Evolutionary conservation across 495 filamentous ascomycete species (phyloP).

Genomic region (Xylaria telfairii): DNA sequence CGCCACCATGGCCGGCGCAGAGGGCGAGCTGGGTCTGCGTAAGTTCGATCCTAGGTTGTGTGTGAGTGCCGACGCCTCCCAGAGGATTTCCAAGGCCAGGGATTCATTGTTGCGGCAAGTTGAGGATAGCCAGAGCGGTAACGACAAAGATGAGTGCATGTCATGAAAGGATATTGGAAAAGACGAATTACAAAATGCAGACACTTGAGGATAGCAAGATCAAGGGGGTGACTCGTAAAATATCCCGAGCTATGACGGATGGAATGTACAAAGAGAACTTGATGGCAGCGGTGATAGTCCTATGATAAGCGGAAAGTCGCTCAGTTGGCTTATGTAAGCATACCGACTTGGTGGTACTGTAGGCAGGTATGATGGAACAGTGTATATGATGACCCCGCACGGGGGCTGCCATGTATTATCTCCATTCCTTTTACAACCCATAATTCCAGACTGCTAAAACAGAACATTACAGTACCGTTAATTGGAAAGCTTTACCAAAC

Average conservation of each 20-base stretch:
- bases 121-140: not conserved
- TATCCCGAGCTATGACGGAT: not conserved
- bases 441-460: no score
- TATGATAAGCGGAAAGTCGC: no score
- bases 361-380: no score
- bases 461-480: no score
- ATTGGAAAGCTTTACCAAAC: no score
- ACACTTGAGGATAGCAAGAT: not conserved
- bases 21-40: conserved; percentile 56
- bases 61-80: conserved; percentile 59
- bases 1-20: conserved; percentile 61
- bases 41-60: conserved; percentile 73
- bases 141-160: conserved; percentile 19
- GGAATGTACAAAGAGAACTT: not conserved
- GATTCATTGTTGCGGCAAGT: conserved; percentile 34
- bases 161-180: no score
- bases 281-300: not conserved
- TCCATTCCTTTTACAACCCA: no score
- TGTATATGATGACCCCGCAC: no score
- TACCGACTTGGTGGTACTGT: not conserved
- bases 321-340: not conserved
- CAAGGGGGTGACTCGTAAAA: not conserved
- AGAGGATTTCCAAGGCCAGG: conserved; percentile 50
- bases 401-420: no score
- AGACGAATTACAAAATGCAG: no score